Percentiles rank a stretch among this genome's conserved stretches.
Conservation (phyloP, 257 asterid genomes). For the Schizonepeta tenuifolia region DNA sequence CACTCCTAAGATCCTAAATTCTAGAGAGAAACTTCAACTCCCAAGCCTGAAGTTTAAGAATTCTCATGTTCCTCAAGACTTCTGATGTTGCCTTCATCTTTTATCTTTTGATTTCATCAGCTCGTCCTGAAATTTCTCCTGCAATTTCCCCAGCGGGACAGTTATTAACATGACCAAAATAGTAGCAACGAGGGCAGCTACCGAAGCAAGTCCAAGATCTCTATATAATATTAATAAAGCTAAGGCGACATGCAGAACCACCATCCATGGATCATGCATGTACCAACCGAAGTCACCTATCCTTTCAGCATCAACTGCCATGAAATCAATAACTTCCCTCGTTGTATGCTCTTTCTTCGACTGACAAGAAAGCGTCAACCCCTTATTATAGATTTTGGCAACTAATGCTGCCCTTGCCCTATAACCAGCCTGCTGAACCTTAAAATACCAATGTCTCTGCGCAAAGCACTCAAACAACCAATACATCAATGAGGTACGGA, state of each 20-base stretch:
- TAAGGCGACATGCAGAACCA: constrained; percentile 60
- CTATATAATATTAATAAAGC: constrained; percentile 68
- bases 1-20: constrained; percentile 60
- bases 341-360: constrained; percentile 77
- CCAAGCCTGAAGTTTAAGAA: constrained; percentile 96
- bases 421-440: constrained; percentile 81
- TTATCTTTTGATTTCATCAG: constrained; percentile 80
- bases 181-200: constrained; percentile 65
- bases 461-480: constrained; percentile 80
- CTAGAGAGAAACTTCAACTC: constrained; percentile 80
- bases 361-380: constrained; percentile 67
- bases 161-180: constrained; percentile 72
- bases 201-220: constrained; percentile 78
- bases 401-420: constrained; percentile 86
- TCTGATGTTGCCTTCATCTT: constrained; percentile 91
- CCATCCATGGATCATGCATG: constrained; percentile 89
- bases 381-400: constrained; percentile 73
- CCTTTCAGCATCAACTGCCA: constrained; percentile 93
- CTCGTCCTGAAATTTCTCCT: constrained; percentile 70
- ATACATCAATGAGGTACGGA: constrained; percentile 77
- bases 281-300: constrained; percentile 88
- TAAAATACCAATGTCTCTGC: constrained; percentile 77
- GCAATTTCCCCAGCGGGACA: constrained; percentile 66
- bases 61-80: constrained; percentile 89
- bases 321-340: constrained; percentile 82